These are phyloP conservation scores for Aspergillus bombycis DNA, from an alignment of 2,329 filamentous ascomycete genomes.

Conservation along the genomic window DNA sequence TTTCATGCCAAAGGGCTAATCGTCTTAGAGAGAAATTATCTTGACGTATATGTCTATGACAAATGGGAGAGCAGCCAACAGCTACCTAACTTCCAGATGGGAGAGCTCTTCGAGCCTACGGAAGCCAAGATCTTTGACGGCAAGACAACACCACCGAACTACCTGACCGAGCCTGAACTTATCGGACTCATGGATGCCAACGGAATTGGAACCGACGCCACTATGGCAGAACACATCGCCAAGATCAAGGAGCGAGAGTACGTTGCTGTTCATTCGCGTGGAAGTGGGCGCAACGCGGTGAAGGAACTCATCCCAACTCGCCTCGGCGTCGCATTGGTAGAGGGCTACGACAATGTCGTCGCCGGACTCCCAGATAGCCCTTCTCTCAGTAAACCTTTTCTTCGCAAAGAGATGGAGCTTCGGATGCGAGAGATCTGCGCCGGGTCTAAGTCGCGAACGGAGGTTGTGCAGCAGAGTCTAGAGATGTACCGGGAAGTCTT, in stretches of 20 bases:
- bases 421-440: constrained; percentile 98
- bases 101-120: constrained; percentile 82
- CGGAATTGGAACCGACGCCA: constrained; percentile 96
- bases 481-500: constrained; percentile 87
- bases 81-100: constrained; percentile 76
- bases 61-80: constrained; percentile 90
- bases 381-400: constrained; percentile 90
- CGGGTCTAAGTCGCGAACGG: constrained; percentile 72
- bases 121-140: constrained; percentile 89
- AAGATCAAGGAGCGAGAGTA: constrained; percentile 93
- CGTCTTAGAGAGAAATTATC: constrained; percentile 86
- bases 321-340: constrained; percentile 85
- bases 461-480: constrained; percentile 80
- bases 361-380: constrained; percentile 67
- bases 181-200: constrained; percentile 98
- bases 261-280: constrained; percentile 66
- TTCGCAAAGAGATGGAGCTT: constrained; percentile 96
- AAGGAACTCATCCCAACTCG: constrained; percentile 92
- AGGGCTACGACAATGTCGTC: constrained; percentile 93
- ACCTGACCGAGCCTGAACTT: constrained; percentile 91
- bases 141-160: constrained; percentile 81
- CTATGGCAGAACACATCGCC: constrained; percentile 97
- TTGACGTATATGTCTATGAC: constrained; percentile 95
- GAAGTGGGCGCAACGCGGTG: constrained; percentile 54
- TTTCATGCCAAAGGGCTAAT: constrained; percentile 84